These are phyloP conservation scores for Trametes maxima DNA, from an alignment of 768 basidiomycete species.

Conservation along the genomic window DNA sequence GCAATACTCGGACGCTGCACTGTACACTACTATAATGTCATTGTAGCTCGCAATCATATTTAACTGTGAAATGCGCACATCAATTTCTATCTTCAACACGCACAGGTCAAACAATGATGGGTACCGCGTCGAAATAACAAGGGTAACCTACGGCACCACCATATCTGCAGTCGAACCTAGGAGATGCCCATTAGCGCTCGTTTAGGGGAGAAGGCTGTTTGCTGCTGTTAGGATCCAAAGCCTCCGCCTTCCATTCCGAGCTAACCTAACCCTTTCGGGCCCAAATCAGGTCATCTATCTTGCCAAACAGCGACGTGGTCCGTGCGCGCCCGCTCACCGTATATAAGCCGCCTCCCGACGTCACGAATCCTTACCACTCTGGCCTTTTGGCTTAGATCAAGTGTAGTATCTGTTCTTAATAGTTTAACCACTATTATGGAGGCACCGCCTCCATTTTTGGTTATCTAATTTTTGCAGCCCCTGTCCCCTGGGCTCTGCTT, in stretches of 20 bases:
- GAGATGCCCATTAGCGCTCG: too few species aligned
- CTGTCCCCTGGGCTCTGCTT: conserved; percentile 32
- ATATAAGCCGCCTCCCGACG: conserved; percentile 11
- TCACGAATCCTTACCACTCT: conserved; percentile 44
- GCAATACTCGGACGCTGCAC: too few species aligned
- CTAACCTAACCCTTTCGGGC: neutral
- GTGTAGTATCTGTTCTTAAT: conserved; percentile 78
- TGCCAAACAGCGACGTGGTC: conserved; percentile 11
- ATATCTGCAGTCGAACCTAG: too few species aligned
- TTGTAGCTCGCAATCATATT: too few species aligned
- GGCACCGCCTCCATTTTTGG: conserved; percentile 16
- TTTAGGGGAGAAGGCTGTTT: neutral
- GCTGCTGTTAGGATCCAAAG: conserved; percentile 14
- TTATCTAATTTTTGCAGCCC: conserved; percentile 29
- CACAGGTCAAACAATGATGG: too few species aligned
- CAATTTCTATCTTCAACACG: too few species aligned
- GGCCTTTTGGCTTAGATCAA: conserved; percentile 78
- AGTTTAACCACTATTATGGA: conserved; percentile 32
- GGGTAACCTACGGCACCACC: too few species aligned
- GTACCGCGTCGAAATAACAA: too few species aligned
- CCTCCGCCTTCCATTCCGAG: conserved; percentile 12
- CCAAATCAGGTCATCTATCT: neutral
- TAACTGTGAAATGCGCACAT: too few species aligned
- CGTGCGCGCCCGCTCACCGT: conserved; percentile 8
- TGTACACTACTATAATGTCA: too few species aligned